These are phyloP conservation scores for Saccharomycodes ludwigii DNA, from an alignment of 805 yeast species.

Conservation along the genomic window DNA sequence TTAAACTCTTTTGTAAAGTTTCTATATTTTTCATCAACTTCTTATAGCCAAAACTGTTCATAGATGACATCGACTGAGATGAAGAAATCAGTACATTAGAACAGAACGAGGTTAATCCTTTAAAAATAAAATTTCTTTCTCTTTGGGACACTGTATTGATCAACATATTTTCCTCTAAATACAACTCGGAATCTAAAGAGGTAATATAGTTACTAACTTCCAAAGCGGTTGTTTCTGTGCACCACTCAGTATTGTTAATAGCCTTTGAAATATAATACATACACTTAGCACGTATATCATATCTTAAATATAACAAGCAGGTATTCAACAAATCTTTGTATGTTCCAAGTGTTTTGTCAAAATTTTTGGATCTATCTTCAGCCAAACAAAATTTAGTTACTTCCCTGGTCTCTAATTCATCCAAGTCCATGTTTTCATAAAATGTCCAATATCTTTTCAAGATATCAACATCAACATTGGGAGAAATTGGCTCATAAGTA, in stretches of 20 bases:
- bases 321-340: constrained; percentile 12
- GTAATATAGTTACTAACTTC: constrained; percentile 19
- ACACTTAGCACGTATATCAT: constrained; percentile 19
- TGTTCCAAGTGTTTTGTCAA: constrained; percentile 11
- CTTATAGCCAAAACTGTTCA: constrained; percentile 21
- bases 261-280: constrained; percentile 18
- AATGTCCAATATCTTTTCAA: constrained; percentile 28
- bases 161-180: constrained; percentile 17
- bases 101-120: constrained; percentile 16
- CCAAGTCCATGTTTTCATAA: constrained; percentile 23
- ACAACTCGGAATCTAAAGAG: constrained; percentile 16
- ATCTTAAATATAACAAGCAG: constrained; percentile 16
- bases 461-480: constrained; percentile 19
- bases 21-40: constrained; percentile 20
- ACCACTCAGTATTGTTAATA: constrained; percentile 18
- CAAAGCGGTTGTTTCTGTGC: constrained; percentile 19
- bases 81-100: constrained; percentile 16
- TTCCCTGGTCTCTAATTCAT: constrained; percentile 9
- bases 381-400: constrained; percentile 14
- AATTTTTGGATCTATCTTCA: constrained; percentile 9
- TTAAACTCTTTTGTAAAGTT: constrained; percentile 19
- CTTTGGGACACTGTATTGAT: constrained; percentile 12
- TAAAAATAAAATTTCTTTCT: constrained; percentile 13
- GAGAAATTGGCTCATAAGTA: constrained; percentile 15
- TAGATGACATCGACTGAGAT: constrained; percentile 13